Conservation (phyloP, 1,139 yeast species). For the Saccharomyces pastorianus region DNA sequence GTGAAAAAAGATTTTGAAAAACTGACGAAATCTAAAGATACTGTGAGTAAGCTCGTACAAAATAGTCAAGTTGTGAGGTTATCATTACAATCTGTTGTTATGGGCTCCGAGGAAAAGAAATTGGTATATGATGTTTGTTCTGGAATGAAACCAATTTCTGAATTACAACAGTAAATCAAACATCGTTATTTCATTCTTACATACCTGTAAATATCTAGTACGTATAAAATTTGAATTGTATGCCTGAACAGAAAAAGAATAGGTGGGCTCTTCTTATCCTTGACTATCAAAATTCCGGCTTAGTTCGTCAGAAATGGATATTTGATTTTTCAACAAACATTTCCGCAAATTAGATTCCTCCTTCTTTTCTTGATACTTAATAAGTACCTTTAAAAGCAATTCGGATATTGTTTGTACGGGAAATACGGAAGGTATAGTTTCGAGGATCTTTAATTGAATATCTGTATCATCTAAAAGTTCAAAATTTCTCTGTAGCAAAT, state of each 20-base stretch:
- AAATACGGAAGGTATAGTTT: constrained; percentile 16
- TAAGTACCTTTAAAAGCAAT: constrained; percentile 13
- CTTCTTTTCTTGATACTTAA: constrained; percentile 7
- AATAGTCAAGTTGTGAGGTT: constrained; percentile 21
- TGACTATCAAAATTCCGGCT: background rate
- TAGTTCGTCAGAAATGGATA: constrained; percentile 2
- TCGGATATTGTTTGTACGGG: constrained; percentile 14
- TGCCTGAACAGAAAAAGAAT: background rate
- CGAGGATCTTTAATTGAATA: constrained; percentile 10
- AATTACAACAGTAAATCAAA: constrained; percentile 11
- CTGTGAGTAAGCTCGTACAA: constrained; percentile 12
- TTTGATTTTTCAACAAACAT: constrained; percentile 19
- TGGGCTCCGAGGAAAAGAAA: constrained; percentile 13
- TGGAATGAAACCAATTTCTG: constrained; percentile 26
- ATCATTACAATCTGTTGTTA: constrained; percentile 17
- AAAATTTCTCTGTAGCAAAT: constrained; percentile 19
- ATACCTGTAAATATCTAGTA: constrained; percentile 11
- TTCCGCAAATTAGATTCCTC: constrained; percentile 18
- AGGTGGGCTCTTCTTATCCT: background rate
- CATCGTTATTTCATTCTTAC: background rate
- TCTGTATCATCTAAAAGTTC: constrained; percentile 7
- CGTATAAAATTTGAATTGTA: background rate
- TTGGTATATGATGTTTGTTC: constrained; percentile 25
- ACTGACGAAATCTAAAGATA: constrained; percentile 15
- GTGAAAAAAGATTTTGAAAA: constrained; percentile 11